Evolutionary conservation across 768 basidiomycete species (phyloP), one percentile per base, ranked within the genome.

Genomic region (Termitomyces titanicus): DNA sequence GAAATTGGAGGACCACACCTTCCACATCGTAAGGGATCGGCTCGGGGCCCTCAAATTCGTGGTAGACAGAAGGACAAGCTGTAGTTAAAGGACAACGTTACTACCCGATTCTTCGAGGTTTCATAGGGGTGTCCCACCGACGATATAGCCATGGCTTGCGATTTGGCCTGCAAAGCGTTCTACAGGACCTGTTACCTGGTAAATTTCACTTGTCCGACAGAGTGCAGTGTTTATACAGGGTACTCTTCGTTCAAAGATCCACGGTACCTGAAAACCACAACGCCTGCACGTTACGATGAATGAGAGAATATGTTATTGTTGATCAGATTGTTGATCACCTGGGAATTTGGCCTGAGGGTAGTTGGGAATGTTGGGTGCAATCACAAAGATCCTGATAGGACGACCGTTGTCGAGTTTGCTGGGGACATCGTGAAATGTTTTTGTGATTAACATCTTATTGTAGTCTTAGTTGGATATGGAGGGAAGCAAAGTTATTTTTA

Each of bases 141-240:
- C 89, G 45, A 93, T 81, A 61, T 82, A 92, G 59, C 92, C 92
- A 29, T 92, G 87, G 58, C 88, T 91, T 9, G 92, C 92, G 61
- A 94, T 92, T 72, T 90, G 88, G 13, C 88, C 85, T 0, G 89
- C 89, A 65, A 91, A 93, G 47, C 94, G 83, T 68, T 95, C 94
- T n/a, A 96, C 94, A 34, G 94, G 94, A 0, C 93, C 93, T n/a
- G 92, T 95, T 2, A 95, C 93, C 68, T 92, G 91, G 67, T 97
- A 98, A 52, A 98, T 98, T 74, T 96, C 94, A 64, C 92, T 94
- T 64, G 17, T 52, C 17, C 48, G 12, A 44, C 18, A 18, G 24
- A 47, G 35, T 20, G 39, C 31, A 35, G 29, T 35, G 40, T 40
- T 44, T 42, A 27, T 24, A 31, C 20, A 43, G 22, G 20, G 15